Evolutionary conservation across 2,329 filamentous ascomycete genomes (phyloP), one percentile per base, ranked within the genome.

Genomic region (Emergomyces africanus): DNA sequence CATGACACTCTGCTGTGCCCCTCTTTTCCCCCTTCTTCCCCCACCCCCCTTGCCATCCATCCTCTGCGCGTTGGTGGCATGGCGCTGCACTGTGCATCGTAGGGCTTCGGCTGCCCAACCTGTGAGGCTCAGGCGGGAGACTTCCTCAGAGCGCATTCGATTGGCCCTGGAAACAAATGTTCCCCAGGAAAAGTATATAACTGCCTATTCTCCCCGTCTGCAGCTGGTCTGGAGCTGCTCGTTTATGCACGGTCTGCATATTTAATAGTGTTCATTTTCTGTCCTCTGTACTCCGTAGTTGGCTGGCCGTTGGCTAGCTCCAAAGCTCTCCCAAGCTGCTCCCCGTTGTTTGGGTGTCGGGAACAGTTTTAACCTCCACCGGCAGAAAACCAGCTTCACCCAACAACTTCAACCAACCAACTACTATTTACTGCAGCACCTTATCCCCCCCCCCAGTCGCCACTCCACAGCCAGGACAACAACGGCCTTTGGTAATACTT

Each of bases 121-220:
- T 59, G 71, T 72, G 72, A 74, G 71, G 71, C 72, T 72, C 64
- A 64, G 67, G 64, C 65, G 64, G 54, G 62, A 60, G 51, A 60
- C 57, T 18, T n/a, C 57, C 60, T 39, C 42, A 42, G 53, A 20
- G 54, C 41, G 46, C 54, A 63, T 60, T 41, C 57, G 51, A 68
- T 68, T 67, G 66, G 66, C 42, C 51, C 56, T 58, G 55, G 53
- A 46, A 37, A 30, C 41, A 5, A 3, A 33, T 58, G 44, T 53
- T 53, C 44, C 60, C 39, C 12, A 28, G 37, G 39, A 41, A 42
- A 59, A 37, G 9, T 3, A 35, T 18, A 15, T 50, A 28, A 30
- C 25, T 50, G 15, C 46, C 9, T 42, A 4, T 42, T 20, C n/a
- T 8, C n/a, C 41, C 41, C 4, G 41, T 1, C n/a, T 18, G 41